Base-by-base conservation (phyloP, 2,329 filamentous ascomycete genomes). In the Thelonectria discophora region DNA sequence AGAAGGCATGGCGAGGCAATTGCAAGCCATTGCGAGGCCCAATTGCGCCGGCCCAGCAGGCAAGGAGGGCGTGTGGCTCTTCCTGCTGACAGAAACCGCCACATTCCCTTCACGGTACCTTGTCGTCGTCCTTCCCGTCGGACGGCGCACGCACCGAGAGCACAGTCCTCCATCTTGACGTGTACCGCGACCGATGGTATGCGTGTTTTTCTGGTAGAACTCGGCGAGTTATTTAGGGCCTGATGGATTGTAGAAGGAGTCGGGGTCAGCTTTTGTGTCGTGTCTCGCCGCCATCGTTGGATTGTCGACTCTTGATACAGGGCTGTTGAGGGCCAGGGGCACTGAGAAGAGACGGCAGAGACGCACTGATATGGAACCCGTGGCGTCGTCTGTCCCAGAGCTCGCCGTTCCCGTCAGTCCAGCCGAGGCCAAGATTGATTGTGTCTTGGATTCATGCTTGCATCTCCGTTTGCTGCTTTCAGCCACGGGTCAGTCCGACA, bases 341-440 rank as follows among this genome's bases (percentile, higher is more conserved):
- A 47, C 47, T 45, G 13, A 40, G 21, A 56, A 49, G 53, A 37
- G 42, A 45, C 24, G 52, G 40, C 21, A 56, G 32, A 56, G 47
- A 49, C 48, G 47, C 48, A 43, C 32, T 34, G 15, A 47, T 47
- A 51, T 48, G 53, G 47, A 53, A 50, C 48, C 52, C 48, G 48
- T 47, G 53, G 58, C 52, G 55, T 53, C 47, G 53, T 34, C 47
- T 61, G 53, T 61, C 48, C 52, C 58, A 56, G 47, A 49, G 45
- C 45, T 49, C 51, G 17, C 46, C 46, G 30, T 47, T 53, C 53
- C 45, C 46, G 53, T 56, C 39, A 47, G 17, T 50, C 47, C 32
- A 52, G 58, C 40, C 39, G 11, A 39, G 50, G 43, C 58, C 47
- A 47, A 47, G 34, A 52, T 52, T 43, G 34, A 52, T 52, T 49